Percentiles rank a stretch among this genome's conserved stretches.
These are phyloP conservation scores for Chenopodium album DNA, from an alignment of 148 eudicot species.

Conservation along the genomic window DNA sequence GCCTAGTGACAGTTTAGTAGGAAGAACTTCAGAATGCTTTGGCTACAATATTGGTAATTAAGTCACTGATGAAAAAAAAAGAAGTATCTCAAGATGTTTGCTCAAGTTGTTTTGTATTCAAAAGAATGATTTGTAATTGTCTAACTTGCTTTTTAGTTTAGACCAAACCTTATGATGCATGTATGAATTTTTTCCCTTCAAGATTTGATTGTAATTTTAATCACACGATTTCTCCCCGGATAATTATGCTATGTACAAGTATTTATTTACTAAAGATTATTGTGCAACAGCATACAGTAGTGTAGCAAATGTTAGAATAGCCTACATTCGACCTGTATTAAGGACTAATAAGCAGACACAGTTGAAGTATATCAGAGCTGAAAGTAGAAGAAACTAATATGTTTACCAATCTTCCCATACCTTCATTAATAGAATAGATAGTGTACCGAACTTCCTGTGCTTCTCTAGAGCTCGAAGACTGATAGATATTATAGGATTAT, in stretches of 20 bases:
- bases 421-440: not conserved
- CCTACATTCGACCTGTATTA: too few relatives aligned
- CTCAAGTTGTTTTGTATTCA: slow-evolving; percentile 9
- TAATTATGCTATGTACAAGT: not conserved
- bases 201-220: slow-evolving; percentile 15
- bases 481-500: too few relatives aligned
- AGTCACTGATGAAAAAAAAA: not conserved
- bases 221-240: not conserved
- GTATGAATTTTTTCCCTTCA: slow-evolving; percentile 17
- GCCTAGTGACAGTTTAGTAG: slow-evolving; percentile 5
- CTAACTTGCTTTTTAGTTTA: slow-evolving; percentile 23
- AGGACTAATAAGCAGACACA: too few relatives aligned
- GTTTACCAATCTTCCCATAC: not conserved
- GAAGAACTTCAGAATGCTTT: not conserved
- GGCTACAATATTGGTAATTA: not conserved
- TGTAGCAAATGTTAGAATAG: not conserved
- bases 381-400: not conserved
- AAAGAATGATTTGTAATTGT: slow-evolving; percentile 4
- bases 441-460: not conserved
- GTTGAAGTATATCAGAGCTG: not conserved
- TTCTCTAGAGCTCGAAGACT: not conserved
- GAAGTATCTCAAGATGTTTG: slow-evolving; percentile 7
- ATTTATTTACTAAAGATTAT: not conserved
- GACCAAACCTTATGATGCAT: slow-evolving; percentile 17
- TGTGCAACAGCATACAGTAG: not conserved